These are phyloP conservation scores for Thielaviopsis ethacetica DNA, from an alignment of 2,329 filamentous ascomycete species.

Conservation along the genomic window DNA sequence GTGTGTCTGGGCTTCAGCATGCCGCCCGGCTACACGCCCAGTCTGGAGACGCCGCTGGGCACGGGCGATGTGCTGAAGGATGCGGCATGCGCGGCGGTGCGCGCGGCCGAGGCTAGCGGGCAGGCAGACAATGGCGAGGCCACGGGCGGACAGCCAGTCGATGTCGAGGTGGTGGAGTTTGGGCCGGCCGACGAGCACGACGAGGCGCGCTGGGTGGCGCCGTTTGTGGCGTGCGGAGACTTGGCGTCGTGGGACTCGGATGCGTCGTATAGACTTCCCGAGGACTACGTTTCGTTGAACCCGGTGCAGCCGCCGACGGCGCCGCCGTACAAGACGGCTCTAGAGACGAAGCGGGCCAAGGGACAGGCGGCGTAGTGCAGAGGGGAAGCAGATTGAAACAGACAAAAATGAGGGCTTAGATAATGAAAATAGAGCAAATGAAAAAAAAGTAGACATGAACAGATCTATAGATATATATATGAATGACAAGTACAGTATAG, in stretches of 20 bases:
- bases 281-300: constrained; percentile 72
- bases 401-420: no score
- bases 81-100: neutral
- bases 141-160: constrained; percentile 6
- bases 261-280: constrained; percentile 79
- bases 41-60: constrained; percentile 58
- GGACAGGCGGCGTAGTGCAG: constrained; percentile 57
- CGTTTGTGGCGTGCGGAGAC: constrained; percentile 94
- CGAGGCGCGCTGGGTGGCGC: constrained; percentile 62
- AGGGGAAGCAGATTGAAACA: constrained; percentile 37
- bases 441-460: neutral
- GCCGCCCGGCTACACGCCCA: constrained; percentile 58
- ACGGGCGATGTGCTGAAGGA: constrained; percentile 28
- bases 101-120: constrained; percentile 25
- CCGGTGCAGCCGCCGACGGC: constrained; percentile 92
- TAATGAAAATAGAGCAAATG: no score
- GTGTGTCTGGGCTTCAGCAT: constrained; percentile 83
- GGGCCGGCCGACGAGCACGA: constrained; percentile 18
- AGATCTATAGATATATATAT: no score
- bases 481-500: neutral
- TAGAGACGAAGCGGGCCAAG: constrained; percentile 57
- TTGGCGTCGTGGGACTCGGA: constrained; percentile 90
- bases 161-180: constrained; percentile 13
- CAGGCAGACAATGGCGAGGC: constrained; percentile 1
- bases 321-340: constrained; percentile 79